Percentiles rank a stretch among this genome's conserved stretches.
These are phyloP conservation scores for Calonectria crousiana DNA, from an alignment of 2,329 filamentous ascomycete species.

Conservation along the genomic window DNA sequence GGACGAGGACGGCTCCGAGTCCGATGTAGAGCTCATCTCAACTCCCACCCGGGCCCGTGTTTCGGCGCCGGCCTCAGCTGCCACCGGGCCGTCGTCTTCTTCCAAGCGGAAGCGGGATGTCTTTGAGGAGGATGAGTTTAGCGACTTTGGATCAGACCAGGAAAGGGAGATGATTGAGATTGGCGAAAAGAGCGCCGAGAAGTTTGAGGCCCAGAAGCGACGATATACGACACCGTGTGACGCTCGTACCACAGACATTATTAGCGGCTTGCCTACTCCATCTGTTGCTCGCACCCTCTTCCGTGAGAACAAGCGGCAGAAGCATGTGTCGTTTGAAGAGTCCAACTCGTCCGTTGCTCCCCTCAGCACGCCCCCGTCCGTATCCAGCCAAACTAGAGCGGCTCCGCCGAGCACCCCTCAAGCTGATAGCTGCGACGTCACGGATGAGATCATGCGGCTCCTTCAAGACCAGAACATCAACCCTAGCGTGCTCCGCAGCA, in stretches of 20 bases:
- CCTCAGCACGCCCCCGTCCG: slow-evolving; percentile 27
- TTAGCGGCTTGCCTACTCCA: slow-evolving; percentile 48
- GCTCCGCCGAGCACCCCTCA: slow-evolving; percentile 31
- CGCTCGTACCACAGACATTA: slow-evolving; percentile 39
- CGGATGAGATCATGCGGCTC: slow-evolving; percentile 62
- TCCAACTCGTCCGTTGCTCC: slow-evolving; percentile 20
- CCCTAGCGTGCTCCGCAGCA: slow-evolving; percentile 48
- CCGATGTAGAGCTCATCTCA: no score
- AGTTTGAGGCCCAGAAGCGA: slow-evolving; percentile 27
- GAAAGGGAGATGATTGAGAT: slow-evolving; percentile 52
- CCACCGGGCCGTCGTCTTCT: slow-evolving; percentile 29
- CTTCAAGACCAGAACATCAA: slow-evolving; percentile 59
- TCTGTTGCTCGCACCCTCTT: slow-evolving; percentile 53
- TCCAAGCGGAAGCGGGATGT: slow-evolving; percentile 47
- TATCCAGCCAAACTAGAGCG: slow-evolving; percentile 6
- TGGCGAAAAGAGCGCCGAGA: slow-evolving; percentile 51
- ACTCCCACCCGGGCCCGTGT: neutral
- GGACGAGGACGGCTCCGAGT: neutral
- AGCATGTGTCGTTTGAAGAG: slow-evolving; percentile 49
- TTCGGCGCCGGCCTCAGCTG: neutral
- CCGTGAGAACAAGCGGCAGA: slow-evolving; percentile 47
- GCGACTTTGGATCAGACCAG: slow-evolving; percentile 54
- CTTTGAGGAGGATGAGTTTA: slow-evolving; percentile 46
- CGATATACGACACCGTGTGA: slow-evolving; percentile 44
- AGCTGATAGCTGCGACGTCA: slow-evolving; percentile 50